Base-by-base conservation (phyloP, 2,329 filamentous ascomycete genomes). In the Xylaria sp. region DNA sequence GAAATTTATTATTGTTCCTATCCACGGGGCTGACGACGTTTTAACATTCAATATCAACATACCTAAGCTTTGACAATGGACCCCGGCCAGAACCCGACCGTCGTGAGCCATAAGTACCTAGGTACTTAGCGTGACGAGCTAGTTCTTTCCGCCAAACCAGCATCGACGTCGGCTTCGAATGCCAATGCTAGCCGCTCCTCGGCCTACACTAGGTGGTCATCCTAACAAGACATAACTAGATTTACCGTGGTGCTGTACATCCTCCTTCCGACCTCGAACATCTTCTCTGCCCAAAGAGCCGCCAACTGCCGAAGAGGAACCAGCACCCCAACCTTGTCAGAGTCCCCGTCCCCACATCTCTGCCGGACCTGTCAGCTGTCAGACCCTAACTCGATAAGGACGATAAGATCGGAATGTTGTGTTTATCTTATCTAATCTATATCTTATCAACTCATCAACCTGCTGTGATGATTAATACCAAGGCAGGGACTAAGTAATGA, bases 361-460 rank as follows among this genome's bases (percentile, higher is more conserved):
- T n/a, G n/a, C 27, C 41, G 23, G 33, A 6, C 40, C 4, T 11
- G 35, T 11, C 59, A 58, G 48, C 54, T 58, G 59, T 17, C 48
- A 7, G 6, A 15, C 19, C n/a, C 10, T 15, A 17, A 25, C 7
- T 7, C 23, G 13, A 13, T 7, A 35, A 7, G 13, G 13, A 13
- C 23, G 51, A 49, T 33, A 23, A 43, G 33, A 23, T 48, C n/a
- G n/a, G 23, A 15, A 11, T 21, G 2, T 43, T 58, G 44, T 58
- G n/a, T 41, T 54, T 48, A 58, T 46, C 59, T 54, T 48, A 58
- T 46, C 59, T 13, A 7, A 41, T 38, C 43, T 13, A 15, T 44
- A 37, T 58, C 55, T 62, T 58, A 59, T 62, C 60, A n/a, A 10
- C n/a, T n/a, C n/a, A 31, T 48, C 25, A 35, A 25, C 31, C 13